phyloP scores from a whole-genome alignment of 805 yeast species.

The Debaryomyces maramus region DNA sequence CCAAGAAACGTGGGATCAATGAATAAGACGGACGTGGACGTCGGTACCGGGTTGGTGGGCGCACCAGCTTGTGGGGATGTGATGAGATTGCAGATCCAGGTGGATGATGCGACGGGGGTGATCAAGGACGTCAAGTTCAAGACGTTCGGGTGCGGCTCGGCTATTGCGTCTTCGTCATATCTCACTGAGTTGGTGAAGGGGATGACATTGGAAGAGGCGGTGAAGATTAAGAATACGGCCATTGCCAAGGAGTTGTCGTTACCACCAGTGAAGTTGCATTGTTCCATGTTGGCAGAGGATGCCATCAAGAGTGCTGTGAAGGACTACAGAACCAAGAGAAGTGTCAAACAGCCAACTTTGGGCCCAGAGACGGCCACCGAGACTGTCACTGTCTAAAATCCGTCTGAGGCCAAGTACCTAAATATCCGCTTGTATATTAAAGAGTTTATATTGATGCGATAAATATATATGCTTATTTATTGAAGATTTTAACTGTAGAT shows the following conservation, averaged over 20 bases:
- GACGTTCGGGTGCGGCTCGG: conserved; percentile 99
- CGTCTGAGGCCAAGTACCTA: no score
- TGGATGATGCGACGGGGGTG: conserved; percentile 83
- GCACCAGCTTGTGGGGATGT: conserved; percentile 99
- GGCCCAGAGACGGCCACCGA: conserved; percentile 54
- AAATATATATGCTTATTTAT: no score
- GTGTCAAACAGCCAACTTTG: conserved; percentile 51
- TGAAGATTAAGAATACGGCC: conserved; percentile 85
- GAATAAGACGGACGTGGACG: conserved; percentile 71
- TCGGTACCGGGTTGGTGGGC: conserved; percentile 97
- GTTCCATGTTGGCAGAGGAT: conserved; percentile 98
- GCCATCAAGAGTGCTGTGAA: conserved; percentile 97
- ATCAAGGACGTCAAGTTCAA: conserved; percentile 95
- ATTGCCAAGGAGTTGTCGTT: conserved; percentile 92
- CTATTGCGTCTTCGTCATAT: conserved; percentile 93
- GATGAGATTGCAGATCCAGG: conserved; percentile 94
- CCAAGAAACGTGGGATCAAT: conserved; percentile 96
- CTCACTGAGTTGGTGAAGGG: conserved; percentile 96
- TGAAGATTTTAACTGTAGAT: no score
- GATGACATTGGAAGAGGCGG: conserved; percentile 90
- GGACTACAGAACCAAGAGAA: conserved; percentile 87
- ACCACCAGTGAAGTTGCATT: conserved; percentile 96
- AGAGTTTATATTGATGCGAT: no score
- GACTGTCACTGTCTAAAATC: conserved; percentile 18
- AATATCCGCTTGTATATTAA: no score